Evolutionary conservation across 2,329 filamentous ascomycete genomes (phyloP), one percentile per base, ranked within the genome.

Genomic region (Pseudopyrenochaeta lycopersici): DNA sequence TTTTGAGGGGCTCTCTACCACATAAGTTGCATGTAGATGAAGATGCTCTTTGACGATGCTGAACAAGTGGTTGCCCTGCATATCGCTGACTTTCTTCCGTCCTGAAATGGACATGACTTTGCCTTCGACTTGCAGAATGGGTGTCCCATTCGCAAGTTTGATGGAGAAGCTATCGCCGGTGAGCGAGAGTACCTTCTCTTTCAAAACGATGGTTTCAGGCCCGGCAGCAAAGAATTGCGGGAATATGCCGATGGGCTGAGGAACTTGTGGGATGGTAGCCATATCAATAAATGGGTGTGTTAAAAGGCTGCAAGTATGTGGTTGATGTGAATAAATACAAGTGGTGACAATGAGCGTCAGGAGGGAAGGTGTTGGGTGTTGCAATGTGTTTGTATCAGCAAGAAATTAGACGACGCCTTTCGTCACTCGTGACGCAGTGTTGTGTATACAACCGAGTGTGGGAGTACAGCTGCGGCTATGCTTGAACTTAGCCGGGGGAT

Each of bases 131-230:
- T 81, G 80, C 57, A 88, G 73, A 29, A 88, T 63, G 0, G 83
- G 79, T 18, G 79, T 75, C 18, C 85, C 85, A 53, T 80, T 81
- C 39, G 80, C 74, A 4, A 83, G 80, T 48, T 81, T 82, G 71
- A 90, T 83, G 58, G 84, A 83, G 74, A 89, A 90, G 71, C 81
- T 85, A 75, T 90, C 86, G 52, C 86, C 85, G 1, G 82, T 82
- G 7, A 88, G 74, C 2, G 86, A 88, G 52, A 87, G 70, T 15
- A 88, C 78, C 62, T 85, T 86, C 65, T 90, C 86, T 62, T 82
- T 84, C 43, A 90, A 76, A 1, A 85, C 68, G 6, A 90, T 74
- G 2, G 82, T 85, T 52, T 63, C 72, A 48, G 71, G 65, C 3
- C 68, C 42, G 30, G 42, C 66, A 46, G 63, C 63, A 40, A 71